Base-by-base conservation (phyloP, 306 rosid genomes). In the Cucumis melo region DNA sequence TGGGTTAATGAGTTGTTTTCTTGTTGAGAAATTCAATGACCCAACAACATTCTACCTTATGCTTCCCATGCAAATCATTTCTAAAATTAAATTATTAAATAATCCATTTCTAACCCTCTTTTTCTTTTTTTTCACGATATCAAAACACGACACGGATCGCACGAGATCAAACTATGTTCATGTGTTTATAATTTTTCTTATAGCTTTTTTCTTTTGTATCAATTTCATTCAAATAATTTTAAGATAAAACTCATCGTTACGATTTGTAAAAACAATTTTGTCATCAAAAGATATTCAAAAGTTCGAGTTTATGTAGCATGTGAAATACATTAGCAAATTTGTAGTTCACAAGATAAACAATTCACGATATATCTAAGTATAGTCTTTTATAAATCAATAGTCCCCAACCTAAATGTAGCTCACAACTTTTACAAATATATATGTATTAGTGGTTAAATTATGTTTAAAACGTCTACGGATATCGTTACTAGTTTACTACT, bases 1-100 rank as follows among this genome's bases (percentile, higher is more conserved):
- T 24, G 42, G 76, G 76, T 50, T 72, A 71, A 71, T 71, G 59
- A 50, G 76, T 71, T 71, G 76, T 71, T 71, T 71, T 71, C 59
- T 71, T 48, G 76, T 71, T 71, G 59, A 48, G 76, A 48, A 46
- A 24, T 71, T 48, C 60, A 48, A 71, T 8, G 60, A 16, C 76
- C 76, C 38, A 68, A 71, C 76, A 46, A 71, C 42, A 46, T 48
- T 71, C 59, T 71, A 46, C 76, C 76, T 71, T 48, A 42, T 68
- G 55, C n/a, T 48, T 11, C 76, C 76, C 58, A 72, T 72, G 76
- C 60, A 72, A 72, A 72, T 13, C 58, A 19, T 14, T 66, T 39
- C 20, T 27, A 0, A n/a, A 15, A 62, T 62, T 62, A 32, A 62
- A 62, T 62, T 2, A 62, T 62, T 5, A 62, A 27, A 27, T 27